Evolutionary conservation across 78 protist species (phyloP).

Genomic region (Diacronema lutheri): DNA sequence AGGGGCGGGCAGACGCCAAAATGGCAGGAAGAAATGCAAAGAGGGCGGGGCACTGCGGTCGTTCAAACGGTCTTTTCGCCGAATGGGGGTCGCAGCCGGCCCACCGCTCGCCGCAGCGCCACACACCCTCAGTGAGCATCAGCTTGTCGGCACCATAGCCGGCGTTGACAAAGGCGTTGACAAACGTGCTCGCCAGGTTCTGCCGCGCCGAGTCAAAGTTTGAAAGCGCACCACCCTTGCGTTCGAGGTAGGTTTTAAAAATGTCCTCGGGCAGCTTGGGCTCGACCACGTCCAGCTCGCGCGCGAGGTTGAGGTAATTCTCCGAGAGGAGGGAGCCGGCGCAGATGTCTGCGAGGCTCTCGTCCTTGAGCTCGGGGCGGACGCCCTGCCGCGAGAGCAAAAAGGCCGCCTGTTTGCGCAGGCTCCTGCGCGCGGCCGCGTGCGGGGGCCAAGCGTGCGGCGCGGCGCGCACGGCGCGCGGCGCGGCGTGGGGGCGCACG

Average conservation of each 20-base stretch:
- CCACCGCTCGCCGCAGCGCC: not conserved
- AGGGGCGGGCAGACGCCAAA: not conserved
- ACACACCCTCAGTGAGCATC: conserved; percentile 69
- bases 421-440: not conserved
- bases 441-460: too few relatives aligned
- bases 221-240: not conserved
- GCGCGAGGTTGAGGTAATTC: conserved; percentile 75
- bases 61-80: too few relatives aligned
- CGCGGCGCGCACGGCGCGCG: too few relatives aligned
- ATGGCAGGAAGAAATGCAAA: not conserved
- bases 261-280: conserved; percentile 96
- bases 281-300: conserved; percentile 90
- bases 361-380: conserved; percentile 20
- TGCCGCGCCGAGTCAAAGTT: conserved; percentile 76
- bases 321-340: conserved; percentile 68
- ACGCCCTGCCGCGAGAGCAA: conserved; percentile 69
- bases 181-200: conserved; percentile 91
- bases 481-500: too few relatives aligned
- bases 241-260: conserved; percentile 65
- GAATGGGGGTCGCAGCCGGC: not conserved
- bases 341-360: conserved; percentile 52
- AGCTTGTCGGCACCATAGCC: conserved; percentile 90
- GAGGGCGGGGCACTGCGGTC: not conserved
- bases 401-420: conserved; percentile 79
- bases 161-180: conserved; percentile 93